Evolutionary conservation across 2,329 filamentous ascomycete genomes (phyloP).

Genomic region (Trichoderma breve): DNA sequence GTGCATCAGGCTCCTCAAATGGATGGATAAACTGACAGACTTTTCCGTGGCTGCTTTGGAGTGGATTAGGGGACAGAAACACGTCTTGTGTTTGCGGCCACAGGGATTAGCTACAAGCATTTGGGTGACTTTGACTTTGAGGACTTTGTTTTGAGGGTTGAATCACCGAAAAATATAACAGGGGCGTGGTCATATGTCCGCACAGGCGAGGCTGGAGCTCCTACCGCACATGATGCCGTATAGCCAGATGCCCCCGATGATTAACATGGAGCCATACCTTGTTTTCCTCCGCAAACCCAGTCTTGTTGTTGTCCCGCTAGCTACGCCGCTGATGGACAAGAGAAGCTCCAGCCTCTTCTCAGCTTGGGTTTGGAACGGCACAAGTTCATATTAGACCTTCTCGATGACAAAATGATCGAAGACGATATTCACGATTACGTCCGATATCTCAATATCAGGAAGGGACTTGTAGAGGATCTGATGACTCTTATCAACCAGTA

Average conservation of each 20-base stretch:
- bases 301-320: background rate
- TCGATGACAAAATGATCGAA: too few relatives aligned
- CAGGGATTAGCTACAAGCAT: too few relatives aligned
- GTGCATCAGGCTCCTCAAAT: background rate
- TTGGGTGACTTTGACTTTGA: too few relatives aligned
- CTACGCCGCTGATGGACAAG: background rate
- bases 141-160: background rate
- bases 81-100: background rate
- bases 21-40: rapidly evolving
- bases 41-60: background rate
- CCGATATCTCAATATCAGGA: too few relatives aligned
- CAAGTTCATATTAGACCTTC: too few relatives aligned
- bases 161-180: background rate
- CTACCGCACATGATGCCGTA: background rate
- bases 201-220: too few relatives aligned
- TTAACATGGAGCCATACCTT: background rate
- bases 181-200: background rate
- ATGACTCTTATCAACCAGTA: too few relatives aligned
- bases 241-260: background rate
- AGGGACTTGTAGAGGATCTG: too few relatives aligned
- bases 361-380: too few relatives aligned
- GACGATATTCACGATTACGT: too few relatives aligned
- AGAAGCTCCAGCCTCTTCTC: too few relatives aligned
- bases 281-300: background rate
- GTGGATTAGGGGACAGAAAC: background rate